A percentile compares a stretch with the other conserved stretches of the same genome.
Conservation (phyloP, 371 early-diverging fungal species). For the Haplosporangium sp. region DNA sequence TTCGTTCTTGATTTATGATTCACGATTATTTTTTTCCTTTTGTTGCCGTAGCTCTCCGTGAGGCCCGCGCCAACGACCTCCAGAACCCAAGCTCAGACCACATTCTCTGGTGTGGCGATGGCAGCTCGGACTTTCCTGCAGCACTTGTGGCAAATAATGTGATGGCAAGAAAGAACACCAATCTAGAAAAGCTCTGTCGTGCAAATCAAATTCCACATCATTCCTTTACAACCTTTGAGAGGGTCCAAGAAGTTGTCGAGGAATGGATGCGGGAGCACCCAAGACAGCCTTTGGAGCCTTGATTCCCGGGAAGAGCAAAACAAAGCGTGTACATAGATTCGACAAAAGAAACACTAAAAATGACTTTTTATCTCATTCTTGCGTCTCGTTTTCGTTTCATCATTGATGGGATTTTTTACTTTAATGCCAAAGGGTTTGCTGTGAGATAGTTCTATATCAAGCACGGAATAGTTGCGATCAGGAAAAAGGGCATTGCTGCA, state of each 20-base stretch:
- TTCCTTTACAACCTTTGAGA: constrained; percentile 20
- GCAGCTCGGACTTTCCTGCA: constrained; percentile 41
- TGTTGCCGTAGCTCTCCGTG: constrained; percentile 36
- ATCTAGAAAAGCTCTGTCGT: constrained; percentile 23
- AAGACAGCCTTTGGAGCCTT: neutral
- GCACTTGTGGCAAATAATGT: constrained; percentile 24
- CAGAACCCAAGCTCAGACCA: constrained; percentile 18
- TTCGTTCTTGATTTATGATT: neutral
- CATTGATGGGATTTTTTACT: no score
- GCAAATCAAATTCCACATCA: constrained; percentile 27
- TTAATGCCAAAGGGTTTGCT: no score
- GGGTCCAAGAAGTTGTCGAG: constrained; percentile 14
- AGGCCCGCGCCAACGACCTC: constrained; percentile 32
- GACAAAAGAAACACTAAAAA: no score
- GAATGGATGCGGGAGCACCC: constrained; percentile 23
- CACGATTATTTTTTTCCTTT: no score
- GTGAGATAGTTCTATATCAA: no score
- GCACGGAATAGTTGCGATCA: no score
- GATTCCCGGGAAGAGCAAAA: no score
- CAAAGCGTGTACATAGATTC: no score
- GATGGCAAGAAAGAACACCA: constrained; percentile 28
- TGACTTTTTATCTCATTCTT: no score
- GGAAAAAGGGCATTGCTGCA: no score
- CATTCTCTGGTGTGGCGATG: constrained; percentile 46
- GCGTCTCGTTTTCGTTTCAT: no score